Evolutionary conservation across 2,329 filamentous ascomycete species (phyloP).

Genomic region (Claviceps digitariae): DNA sequence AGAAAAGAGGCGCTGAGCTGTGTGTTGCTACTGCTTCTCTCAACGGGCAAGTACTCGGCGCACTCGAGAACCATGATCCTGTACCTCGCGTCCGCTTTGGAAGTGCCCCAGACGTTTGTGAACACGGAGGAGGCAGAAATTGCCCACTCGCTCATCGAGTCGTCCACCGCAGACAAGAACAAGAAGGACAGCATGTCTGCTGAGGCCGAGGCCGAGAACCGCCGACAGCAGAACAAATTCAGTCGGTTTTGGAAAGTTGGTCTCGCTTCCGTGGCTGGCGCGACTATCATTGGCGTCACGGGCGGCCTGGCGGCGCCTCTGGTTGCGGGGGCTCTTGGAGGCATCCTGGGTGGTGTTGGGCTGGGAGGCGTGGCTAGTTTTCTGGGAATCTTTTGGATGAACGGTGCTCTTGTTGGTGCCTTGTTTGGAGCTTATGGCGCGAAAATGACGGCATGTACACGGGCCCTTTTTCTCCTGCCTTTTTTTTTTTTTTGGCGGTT

Average conservation of each 20-base stretch:
- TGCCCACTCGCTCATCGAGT: conserved; percentile 59
- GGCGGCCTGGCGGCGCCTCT: conserved; percentile 83
- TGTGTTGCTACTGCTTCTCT: conserved; percentile 55
- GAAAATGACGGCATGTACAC: conserved; percentile 41
- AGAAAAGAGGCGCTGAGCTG: conserved; percentile 54
- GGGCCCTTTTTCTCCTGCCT: not conserved
- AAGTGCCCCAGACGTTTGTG: conserved; percentile 47
- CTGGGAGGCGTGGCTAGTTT: conserved; percentile 78
- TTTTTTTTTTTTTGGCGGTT: not conserved
- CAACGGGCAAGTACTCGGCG: conserved; percentile 60
- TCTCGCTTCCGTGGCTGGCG: conserved; percentile 75
- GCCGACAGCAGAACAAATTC: conserved; percentile 55
- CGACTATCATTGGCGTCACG: conserved; percentile 80
- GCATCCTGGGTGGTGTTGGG: conserved; percentile 73
- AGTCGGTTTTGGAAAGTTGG: conserved; percentile 81
- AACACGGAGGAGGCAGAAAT: conserved; percentile 62
- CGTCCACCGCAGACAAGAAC: conserved; percentile 32
- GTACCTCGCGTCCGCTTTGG: conserved; percentile 53
- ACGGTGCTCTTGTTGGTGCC: conserved; percentile 70
- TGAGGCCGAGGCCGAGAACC: conserved; percentile 62
- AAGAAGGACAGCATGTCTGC: conserved; percentile 46
- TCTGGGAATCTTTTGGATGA: conserved; percentile 74
- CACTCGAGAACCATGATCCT: conserved; percentile 58
- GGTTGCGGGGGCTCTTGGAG: conserved; percentile 73
- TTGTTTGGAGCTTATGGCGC: conserved; percentile 85